Evolutionary conservation across 768 basidiomycete genomes (phyloP), one percentile per base, ranked within the genome.

Genomic region (Tulasnella sp.): DNA sequence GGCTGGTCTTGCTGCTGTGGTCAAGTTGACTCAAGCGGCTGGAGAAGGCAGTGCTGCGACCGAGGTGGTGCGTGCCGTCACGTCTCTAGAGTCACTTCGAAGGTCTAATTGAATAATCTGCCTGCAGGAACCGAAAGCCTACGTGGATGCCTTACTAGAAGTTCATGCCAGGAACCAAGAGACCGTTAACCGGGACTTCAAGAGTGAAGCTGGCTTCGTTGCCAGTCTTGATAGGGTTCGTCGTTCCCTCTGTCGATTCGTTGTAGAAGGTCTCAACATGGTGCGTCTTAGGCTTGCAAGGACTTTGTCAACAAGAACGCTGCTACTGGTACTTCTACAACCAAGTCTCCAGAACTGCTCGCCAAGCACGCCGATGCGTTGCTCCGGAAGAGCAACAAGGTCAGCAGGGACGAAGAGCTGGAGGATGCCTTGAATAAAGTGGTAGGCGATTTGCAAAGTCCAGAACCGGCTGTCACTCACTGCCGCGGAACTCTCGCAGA

Each of bases 301-400:
- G 95, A 96, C 83, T 98, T 96, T 84, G 94, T 97, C 84, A 99
- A 99, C 85, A 89, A 91, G 68, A 99, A 99, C 84, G 90, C 92
- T 74, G 95, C 94, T 9, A 97, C 96, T 18, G 95, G 95, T 0
- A 87, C 89, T n/a, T 93, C 93, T 1, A 88, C 90, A 0, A 92
- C 92, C 36, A 96, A 94, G 85, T 97, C 95, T 7, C 96, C 97
- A 0, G 97, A 98, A 84, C 85, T 98, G 73, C 86, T 99, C 31
- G 96, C 97, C 40, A 96, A 94, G 85, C 95, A 98, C 82, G 91
- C 95, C 24, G 97, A 99, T 84, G 89, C 93, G 79, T 86, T 98
- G 48, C 86, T 99, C 74, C 90, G 94, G 81, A 98, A 98, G 89
- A 97, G 91, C 86, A 99, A 98, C 87, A 98, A 98, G 88, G 90